Conservation (phyloP, 805 yeast species). For the Teunomyces pallodes region DNA sequence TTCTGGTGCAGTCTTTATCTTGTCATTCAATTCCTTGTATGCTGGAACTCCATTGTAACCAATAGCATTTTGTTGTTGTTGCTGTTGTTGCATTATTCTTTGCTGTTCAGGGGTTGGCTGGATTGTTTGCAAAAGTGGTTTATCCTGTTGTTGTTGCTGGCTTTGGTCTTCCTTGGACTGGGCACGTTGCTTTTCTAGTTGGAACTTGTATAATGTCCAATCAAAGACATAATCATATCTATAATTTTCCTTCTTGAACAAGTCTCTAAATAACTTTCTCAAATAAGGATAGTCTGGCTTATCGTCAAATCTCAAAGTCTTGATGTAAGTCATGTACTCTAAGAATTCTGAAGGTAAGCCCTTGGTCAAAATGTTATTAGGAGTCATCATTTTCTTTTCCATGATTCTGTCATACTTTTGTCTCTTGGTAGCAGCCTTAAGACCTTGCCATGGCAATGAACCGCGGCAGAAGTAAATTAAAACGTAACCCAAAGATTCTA, state of each 20-base stretch:
- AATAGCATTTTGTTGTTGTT: conserved; percentile 14
- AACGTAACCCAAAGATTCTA: conserved; percentile 93
- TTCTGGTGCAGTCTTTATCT: not conserved
- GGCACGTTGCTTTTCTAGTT: conserved; percentile 53
- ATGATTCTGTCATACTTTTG: conserved; percentile 95
- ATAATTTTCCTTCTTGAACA: conserved; percentile 83
- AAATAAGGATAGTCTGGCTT: conserved; percentile 91
- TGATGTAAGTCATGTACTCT: conserved; percentile 82
- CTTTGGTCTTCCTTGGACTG: conserved; percentile 34
- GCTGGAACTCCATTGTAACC: not conserved
- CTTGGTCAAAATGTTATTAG: conserved; percentile 79
- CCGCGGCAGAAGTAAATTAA: conserved; percentile 93
- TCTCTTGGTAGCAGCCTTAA: conserved; percentile 94
- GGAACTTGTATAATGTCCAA: conserved; percentile 89
- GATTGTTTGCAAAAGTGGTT: conserved; percentile 6
- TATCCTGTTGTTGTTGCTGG: conserved; percentile 14
- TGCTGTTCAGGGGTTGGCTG: conserved; percentile 4
- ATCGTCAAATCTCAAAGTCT: conserved; percentile 90
- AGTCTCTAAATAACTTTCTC: conserved; percentile 84
- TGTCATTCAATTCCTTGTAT: conserved; percentile 1
- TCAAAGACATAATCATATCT: conserved; percentile 93
- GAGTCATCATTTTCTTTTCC: conserved; percentile 91
- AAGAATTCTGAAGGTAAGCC: conserved; percentile 92
- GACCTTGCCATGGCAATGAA: conserved; percentile 97
- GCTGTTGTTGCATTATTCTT: conserved; percentile 1